Conservation (phyloP, 129 eudicot species). For the Pittosporum tobira region DNA sequence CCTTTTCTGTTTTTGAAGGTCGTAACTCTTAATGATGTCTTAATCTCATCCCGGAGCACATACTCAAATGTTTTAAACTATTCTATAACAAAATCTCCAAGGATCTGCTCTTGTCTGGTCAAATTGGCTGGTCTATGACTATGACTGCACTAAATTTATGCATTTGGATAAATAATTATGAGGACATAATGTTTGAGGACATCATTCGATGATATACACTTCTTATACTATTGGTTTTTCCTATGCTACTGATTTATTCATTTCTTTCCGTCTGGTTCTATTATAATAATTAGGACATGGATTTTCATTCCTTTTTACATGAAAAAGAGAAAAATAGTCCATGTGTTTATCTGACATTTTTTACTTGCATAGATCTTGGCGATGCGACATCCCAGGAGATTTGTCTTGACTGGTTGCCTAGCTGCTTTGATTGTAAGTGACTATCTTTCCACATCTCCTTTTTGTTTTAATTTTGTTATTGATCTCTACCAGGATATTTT, state of each 20-base stretch:
- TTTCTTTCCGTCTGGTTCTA: neutral
- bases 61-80: too few species aligned
- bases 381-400: conserved; percentile 95
- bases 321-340: neutral
- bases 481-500: neutral
- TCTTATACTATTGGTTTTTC: neutral
- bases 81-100: neutral
- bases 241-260: neutral
- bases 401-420: conserved; percentile 88
- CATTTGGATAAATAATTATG: neutral
- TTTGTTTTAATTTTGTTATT: neutral
- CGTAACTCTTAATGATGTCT: too few species aligned
- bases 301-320: neutral
- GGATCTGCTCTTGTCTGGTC: neutral
- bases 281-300: neutral
- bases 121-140: neutral
- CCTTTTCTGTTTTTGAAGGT: too few species aligned
- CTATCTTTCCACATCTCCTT: neutral
- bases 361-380: conserved; percentile 68
- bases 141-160: neutral
- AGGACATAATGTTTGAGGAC: neutral
- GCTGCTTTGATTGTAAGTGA: conserved; percentile 67
- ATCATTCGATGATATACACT: neutral
- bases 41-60: too few species aligned
- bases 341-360: conserved; percentile 14